These are phyloP conservation scores for Kluyveromyces nonfermentans DNA, from an alignment of 805 yeast species.

Conservation along the genomic window DNA sequence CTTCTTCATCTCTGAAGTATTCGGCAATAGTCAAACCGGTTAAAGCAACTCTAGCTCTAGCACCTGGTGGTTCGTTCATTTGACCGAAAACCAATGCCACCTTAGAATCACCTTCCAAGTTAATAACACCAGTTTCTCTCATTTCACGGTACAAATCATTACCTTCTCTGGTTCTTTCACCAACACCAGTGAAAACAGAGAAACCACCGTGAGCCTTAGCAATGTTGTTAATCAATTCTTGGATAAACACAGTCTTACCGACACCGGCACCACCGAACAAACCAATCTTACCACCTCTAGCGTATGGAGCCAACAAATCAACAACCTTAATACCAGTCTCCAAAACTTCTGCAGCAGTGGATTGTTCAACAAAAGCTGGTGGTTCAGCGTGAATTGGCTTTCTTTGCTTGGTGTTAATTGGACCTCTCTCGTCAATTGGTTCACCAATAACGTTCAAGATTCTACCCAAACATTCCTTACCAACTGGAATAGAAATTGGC, in stretches of 20 bases:
- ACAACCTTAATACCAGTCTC: constrained; percentile 99
- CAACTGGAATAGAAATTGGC: constrained; percentile 98
- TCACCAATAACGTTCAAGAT: constrained; percentile 98
- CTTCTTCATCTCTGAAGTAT: constrained; percentile 99
- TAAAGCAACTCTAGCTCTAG: constrained; percentile 99
- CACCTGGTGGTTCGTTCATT: constrained; percentile 99
- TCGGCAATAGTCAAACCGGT: constrained; percentile 99
- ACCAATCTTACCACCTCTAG: constrained; percentile 99
- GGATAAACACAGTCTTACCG: constrained; percentile 99
- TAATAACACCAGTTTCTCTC: constrained; percentile 99
- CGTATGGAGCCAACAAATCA: constrained; percentile 98
- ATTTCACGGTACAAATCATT: constrained; percentile 99
- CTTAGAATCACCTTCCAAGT: constrained; percentile 99
- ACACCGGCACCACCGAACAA: constrained; percentile 99
- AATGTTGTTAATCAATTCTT: constrained; percentile 98
- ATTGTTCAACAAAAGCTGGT: constrained; percentile 92
- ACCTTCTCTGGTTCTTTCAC: constrained; percentile 99
- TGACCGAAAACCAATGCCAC: constrained; percentile 99
- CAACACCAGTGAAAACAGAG: constrained; percentile 99
- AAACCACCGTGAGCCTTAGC: constrained; percentile 99
- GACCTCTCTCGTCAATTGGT: constrained; percentile 99
- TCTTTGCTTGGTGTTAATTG: constrained; percentile 83
- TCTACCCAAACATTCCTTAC: constrained; percentile 98
- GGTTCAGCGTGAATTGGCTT: constrained; percentile 99
- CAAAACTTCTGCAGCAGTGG: constrained; percentile 94